Evolutionary conservation across 495 filamentous ascomycete genomes (phyloP), one percentile per base, ranked within the genome.

Genomic region (Aspergillus wentii): DNA sequence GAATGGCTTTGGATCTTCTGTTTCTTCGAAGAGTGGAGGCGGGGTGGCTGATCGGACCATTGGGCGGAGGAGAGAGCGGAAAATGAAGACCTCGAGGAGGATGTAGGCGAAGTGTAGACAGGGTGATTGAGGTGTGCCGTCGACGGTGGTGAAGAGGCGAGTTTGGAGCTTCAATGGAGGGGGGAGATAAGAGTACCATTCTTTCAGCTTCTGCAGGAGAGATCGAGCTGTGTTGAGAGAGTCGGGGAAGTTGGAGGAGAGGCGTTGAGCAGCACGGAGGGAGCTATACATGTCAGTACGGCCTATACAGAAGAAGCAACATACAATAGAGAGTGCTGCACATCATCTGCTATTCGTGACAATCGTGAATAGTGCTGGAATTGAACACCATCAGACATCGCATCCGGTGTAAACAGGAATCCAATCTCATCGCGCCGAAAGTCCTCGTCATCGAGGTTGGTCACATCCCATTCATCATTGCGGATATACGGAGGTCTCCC

Each of bases 401-500:
- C 10, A 13, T 29, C 26, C 26, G 11, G 11, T 33, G 4, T 34
- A 23, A 22, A 26, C 13, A 14, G 21, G 27, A 18, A 14, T 38
- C 16, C 16, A 20, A n/a, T n/a, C n/a, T n/a, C n/a, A 14, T 32
- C 36, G 20, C 40, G 19, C 21, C 13, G 15, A 45, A 87, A 88
- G 56, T 90, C 86, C 34, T 76, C 70, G 14, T 71, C 61, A 8
- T 62, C 70, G 26, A 88, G 68, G n/a, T 68, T 57, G 37, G 75
- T 72, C 9, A 88, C 83, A 13, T 78, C 83, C 85, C 86, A 92
- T 54, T 91, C 87, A 31, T 80, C 72, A 33, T 72, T 62, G 42
- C 81, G 80, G 41, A 52, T 85, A 51, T 86, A 83, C 9, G 83
- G 88, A 4, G 86, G 86, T 6, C 86, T 76, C 26, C 86, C 86